Percentiles rank a stretch among this genome's conserved stretches.
phyloP scores from a whole-genome alignment of 768 basidiomycete genomes.

The Gautieria morchelliformis region DNA sequence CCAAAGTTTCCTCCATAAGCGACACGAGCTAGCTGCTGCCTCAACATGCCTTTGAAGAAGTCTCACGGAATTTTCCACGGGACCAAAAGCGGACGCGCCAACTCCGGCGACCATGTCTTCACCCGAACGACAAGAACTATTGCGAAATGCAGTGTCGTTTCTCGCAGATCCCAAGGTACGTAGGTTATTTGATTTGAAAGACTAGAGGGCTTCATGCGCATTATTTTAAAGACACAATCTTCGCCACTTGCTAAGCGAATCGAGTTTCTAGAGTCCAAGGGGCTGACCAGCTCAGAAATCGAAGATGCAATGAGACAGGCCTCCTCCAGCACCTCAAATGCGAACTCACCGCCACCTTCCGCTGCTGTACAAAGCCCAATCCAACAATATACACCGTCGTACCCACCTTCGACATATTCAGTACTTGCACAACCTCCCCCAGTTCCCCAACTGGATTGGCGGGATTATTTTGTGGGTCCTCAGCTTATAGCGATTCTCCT shows the following conservation, averaged over 20 bases:
- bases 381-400: constrained; percentile 31
- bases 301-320: constrained; percentile 69
- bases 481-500: background rate
- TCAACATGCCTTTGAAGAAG: background rate
- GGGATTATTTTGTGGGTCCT: constrained; percentile 85
- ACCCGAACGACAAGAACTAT: constrained; percentile 55
- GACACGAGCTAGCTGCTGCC: background rate
- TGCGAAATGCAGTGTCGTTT: constrained; percentile 78
- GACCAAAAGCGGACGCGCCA: constrained; percentile 1
- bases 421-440: constrained; percentile 27
- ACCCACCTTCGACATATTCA: constrained; percentile 33
- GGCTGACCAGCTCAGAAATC: constrained; percentile 74
- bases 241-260: constrained; percentile 78
- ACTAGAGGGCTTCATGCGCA: constrained; percentile 6
- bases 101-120: constrained; percentile 30
- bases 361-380: constrained; percentile 12
- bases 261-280: constrained; percentile 94
- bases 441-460: constrained; percentile 76
- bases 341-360: constrained; percentile 7
- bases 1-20: background rate
- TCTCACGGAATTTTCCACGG: constrained; percentile 1
- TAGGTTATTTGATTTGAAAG: background rate
- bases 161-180: constrained; percentile 73
- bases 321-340: background rate
- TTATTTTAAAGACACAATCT: constrained; percentile 47